These are phyloP conservation scores for Spirogloea muscicola DNA, from an alignment of 139 green algal genomes.

Conservation along the genomic window DNA sequence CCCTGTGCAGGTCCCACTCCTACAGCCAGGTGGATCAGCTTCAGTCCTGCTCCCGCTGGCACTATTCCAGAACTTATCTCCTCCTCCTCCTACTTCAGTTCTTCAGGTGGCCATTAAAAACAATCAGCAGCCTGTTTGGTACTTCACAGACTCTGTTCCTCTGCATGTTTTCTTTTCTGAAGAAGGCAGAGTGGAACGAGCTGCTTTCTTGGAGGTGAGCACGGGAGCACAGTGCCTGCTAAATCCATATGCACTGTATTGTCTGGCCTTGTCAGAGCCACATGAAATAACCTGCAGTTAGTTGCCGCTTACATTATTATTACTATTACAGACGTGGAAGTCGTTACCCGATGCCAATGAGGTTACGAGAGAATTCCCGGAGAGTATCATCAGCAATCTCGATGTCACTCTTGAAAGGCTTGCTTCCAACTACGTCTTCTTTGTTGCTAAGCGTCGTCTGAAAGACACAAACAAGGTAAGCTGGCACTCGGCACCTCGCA, in stretches of 20 bases:
- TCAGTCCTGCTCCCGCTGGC: constrained; percentile 49
- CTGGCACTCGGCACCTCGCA: too few species aligned
- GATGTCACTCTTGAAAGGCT: constrained; percentile 30
- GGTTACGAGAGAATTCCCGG: constrained; percentile 23
- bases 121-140: constrained; percentile 80
- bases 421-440: constrained; percentile 40
- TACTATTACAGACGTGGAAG: constrained; percentile 45
- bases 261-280: too few species aligned
- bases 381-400: constrained; percentile 12
- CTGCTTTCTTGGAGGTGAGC: constrained; percentile 45
- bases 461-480: constrained; percentile 49
- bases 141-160: constrained; percentile 72
- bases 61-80: constrained; percentile 55
- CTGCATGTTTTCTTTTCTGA: constrained; percentile 55
- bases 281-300: background rate
- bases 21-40: constrained; percentile 29
- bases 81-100: constrained; percentile 24
- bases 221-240: background rate
- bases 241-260: too few species aligned
- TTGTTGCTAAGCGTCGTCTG: constrained; percentile 37
- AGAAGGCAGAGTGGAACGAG: constrained; percentile 44
- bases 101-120: constrained; percentile 78
- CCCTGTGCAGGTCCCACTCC: constrained; percentile 19
- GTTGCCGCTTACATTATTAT: too few species aligned
- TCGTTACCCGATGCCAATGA: constrained; percentile 41